Evolutionary conservation across 257 asterid species (phyloP), one percentile per base, ranked within the genome.

Genomic region (Scutellaria barbata): DNA sequence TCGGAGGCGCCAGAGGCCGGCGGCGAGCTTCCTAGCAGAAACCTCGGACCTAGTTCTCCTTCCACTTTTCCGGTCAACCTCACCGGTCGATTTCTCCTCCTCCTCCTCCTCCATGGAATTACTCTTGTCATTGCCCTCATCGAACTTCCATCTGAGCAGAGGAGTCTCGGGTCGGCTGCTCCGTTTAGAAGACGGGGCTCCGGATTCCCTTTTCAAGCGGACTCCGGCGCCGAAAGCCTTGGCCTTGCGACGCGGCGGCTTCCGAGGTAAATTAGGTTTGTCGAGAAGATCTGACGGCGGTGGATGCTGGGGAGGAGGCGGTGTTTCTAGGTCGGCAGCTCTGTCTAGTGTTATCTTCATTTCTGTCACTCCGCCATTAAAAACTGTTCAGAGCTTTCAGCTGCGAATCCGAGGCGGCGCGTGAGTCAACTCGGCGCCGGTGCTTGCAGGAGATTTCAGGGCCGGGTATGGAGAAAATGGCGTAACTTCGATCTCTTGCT

Each of bases 1-100:
- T 3, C 69, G 80, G 76, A 83, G 72, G 71, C 89, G 71, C 94
- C 94, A 87, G 37, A 87, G 72, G 8, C 85, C 81, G 30, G 84
- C 85, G 30, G 82, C 90, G 45, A 87, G 89, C 73, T 83, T 85
- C 84, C 94, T 85, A 40, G 86, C 80, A 5, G 90, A 81, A 17
- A 82, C 83, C 33, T 40, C 75, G 1, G 71, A 46, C 77, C 58
- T 74, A 47, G 55, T 53, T 72, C 71, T 77, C 71, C 85, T 75
- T 1, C 80, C 56, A 14, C 35, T 41, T 46, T 61, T 75, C 76
- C 85, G 77, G 30, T 25, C 65, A 63, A 18, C 79, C 51, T 76
- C 83, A 12, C 56, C 72, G 30, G 71, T 12, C 13, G 76, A 69
- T 53, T 72, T 68, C 45, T 30, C 35, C 35, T 30, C 35, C 35